Evolutionary conservation across 768 basidiomycete species (phyloP), one percentile per base, ranked within the genome.

Genomic region (Amanita jacksonii): DNA sequence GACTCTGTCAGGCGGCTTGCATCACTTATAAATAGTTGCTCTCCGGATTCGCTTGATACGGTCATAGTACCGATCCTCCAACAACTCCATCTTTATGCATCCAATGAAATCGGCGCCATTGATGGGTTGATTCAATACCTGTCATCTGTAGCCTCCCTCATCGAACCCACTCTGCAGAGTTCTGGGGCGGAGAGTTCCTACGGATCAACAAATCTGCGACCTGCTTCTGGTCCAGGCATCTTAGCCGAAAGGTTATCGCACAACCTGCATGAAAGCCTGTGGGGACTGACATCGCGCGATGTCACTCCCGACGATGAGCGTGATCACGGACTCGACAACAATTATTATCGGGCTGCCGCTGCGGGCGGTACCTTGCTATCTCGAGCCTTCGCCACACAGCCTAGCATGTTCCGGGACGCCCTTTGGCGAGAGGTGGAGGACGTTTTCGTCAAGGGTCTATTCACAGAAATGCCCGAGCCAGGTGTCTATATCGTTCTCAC

Each of bases 341-440:
- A 46, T 27, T 49, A 52, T 28, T 52, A 52, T 32, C 16, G 30
- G 27, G 25, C 28, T 6, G 15, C 45, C 8, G 41, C 38, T 5
- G 23, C 49, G 10, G 22, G 38, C 12, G 40, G 39, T 15, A 49
- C 51, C 7, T 34, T 52, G 16, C 48, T 52, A 30, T 44, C 51
- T 33, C 44, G 51, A 6, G 48, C 40, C 3, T 52, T 52, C 34
- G 51, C 48, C 20, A 24, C 22, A 3, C 33, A 41, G 20, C 39
- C 43, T 7, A 18, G 25, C 16, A 12, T 33, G 19, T 49, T 52
- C 41, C 39, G 48, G 4, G 41, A 42, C 9, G 31, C 34, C 8
- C 39, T 52, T 22, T 52, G 51, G 51, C 38, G 45, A 10, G 51
- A 49, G 23, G 28, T 52, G 7, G 51, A 52, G 45, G 51, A 49